These are phyloP conservation scores for Backusella parvicylindrica DNA, from an alignment of 192 early-diverging fungal genomes.

Conservation along the genomic window DNA sequence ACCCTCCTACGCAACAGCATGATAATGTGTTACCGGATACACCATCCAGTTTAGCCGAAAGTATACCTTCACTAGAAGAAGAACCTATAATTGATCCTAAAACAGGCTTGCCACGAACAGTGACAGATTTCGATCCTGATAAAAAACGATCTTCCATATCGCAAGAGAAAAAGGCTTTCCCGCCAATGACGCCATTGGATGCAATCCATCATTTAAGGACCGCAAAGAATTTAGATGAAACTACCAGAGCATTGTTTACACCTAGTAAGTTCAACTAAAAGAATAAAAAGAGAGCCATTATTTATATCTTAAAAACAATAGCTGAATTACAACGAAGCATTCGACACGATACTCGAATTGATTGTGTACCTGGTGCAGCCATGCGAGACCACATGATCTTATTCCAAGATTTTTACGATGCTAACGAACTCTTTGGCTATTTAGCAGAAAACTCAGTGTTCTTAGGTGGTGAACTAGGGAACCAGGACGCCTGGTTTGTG, in stretches of 20 bases:
- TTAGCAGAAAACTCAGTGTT: constrained; percentile 16
- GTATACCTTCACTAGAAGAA: background rate
- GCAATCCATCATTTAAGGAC: constrained; percentile 10
- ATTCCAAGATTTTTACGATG: constrained; percentile 28
- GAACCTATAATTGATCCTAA: constrained; percentile 1
- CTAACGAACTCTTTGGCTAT: constrained; percentile 24
- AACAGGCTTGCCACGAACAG: background rate
- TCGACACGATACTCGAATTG: constrained; percentile 30
- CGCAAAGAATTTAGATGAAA: constrained; percentile 2
- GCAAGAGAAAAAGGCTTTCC: background rate
- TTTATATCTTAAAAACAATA: no score
- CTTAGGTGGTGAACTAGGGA: constrained; percentile 26
- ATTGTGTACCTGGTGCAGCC: constrained; percentile 24
- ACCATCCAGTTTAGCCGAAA: background rate
- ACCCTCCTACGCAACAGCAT: background rate
- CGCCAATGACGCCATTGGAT: constrained; percentile 31
- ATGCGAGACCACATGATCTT: constrained; percentile 36
- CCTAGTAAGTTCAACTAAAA: constrained; percentile 13
- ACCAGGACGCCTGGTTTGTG: constrained; percentile 29
- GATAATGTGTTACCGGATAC: background rate
- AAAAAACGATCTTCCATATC: background rate
- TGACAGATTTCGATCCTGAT: constrained; percentile 1
- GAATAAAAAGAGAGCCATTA: background rate
- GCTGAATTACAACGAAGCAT: constrained; percentile 31
- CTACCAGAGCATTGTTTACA: constrained; percentile 9